These are phyloP conservation scores for Triangularia setosa DNA, from an alignment of 2,329 filamentous ascomycete species.

Conservation along the genomic window DNA sequence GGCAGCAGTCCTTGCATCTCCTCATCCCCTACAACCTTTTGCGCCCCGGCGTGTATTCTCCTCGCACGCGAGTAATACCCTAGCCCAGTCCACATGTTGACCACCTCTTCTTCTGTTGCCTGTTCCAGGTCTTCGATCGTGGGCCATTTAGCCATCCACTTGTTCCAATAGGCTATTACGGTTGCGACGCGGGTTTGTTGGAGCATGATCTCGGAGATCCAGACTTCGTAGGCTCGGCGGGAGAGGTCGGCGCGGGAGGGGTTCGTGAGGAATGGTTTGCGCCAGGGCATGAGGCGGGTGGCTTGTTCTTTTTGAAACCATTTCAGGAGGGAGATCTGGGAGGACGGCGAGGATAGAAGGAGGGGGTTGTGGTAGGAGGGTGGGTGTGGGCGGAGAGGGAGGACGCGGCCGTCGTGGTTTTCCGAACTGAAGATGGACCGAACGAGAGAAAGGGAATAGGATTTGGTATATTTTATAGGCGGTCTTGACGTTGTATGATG, in stretches of 20 bases:
- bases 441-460: neutral
- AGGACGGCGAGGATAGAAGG: constrained; percentile 38
- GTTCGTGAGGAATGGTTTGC: constrained; percentile 51
- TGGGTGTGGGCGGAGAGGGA: constrained; percentile 29
- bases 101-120: constrained; percentile 52
- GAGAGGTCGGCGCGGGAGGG: constrained; percentile 37
- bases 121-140: constrained; percentile 53
- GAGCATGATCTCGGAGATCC: constrained; percentile 65
- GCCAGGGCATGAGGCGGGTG: constrained; percentile 55
- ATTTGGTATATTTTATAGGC: neutral
- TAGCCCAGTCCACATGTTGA: constrained; percentile 56
- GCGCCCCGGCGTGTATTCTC: constrained; percentile 54
- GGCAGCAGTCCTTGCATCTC: constrained; percentile 48
- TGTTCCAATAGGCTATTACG: constrained; percentile 60
- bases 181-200: constrained; percentile 62
- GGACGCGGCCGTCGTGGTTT: neutral
- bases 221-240: constrained; percentile 59
- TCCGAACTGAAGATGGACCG: neutral
- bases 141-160: constrained; percentile 59
- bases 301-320: constrained; percentile 51
- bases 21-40: constrained; percentile 40
- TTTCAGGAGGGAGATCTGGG: constrained; percentile 37
- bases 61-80: constrained; percentile 64
- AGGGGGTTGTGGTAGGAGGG: constrained; percentile 48
- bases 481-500: neutral